Percentiles rank a stretch among this genome's conserved stretches.
phyloP scores from a whole-genome alignment of 306 rosid species.

The Morella rubra region DNA sequence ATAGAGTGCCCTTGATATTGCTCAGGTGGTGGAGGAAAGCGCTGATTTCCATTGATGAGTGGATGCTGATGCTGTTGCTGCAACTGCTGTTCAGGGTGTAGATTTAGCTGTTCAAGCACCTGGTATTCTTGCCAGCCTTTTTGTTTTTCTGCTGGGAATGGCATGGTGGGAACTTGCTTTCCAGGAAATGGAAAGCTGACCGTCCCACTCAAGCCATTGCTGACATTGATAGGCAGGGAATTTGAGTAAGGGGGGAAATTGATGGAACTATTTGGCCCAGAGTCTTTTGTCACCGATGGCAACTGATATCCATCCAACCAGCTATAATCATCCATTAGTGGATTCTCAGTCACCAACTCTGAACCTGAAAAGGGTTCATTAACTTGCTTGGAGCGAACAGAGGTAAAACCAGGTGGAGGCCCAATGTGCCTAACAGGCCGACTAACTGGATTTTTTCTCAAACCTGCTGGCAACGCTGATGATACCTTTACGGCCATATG shows the following conservation, averaged over 20 bases:
- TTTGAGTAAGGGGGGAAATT: conserved; percentile 44
- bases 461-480: conserved; percentile 43
- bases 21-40: conserved; percentile 58
- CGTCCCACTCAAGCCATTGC: conserved; percentile 52
- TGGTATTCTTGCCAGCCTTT: conserved; percentile 72
- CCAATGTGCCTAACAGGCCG: conserved; percentile 89
- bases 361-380: conserved; percentile 44
- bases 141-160: conserved; percentile 52
- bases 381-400: conserved; percentile 53
- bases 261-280: conserved; percentile 40
- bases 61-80: conserved; percentile 54
- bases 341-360: conserved; percentile 55
- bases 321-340: conserved; percentile 77
- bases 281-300: conserved; percentile 54
- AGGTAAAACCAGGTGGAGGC: conserved; percentile 95
- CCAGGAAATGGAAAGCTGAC: conserved; percentile 83
- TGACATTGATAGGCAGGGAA: conserved; percentile 38
- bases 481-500: conserved; percentile 36
- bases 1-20: conserved; percentile 86
- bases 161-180: conserved; percentile 67
- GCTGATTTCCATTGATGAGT: conserved; percentile 60
- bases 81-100: conserved; percentile 66
- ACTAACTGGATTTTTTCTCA: conserved; percentile 60
- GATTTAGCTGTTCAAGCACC: conserved; percentile 53
- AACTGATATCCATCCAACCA: conserved; percentile 99